Evolutionary conservation across 345 rosid species (phyloP).

Genomic region (Pistacia atlantica): DNA sequence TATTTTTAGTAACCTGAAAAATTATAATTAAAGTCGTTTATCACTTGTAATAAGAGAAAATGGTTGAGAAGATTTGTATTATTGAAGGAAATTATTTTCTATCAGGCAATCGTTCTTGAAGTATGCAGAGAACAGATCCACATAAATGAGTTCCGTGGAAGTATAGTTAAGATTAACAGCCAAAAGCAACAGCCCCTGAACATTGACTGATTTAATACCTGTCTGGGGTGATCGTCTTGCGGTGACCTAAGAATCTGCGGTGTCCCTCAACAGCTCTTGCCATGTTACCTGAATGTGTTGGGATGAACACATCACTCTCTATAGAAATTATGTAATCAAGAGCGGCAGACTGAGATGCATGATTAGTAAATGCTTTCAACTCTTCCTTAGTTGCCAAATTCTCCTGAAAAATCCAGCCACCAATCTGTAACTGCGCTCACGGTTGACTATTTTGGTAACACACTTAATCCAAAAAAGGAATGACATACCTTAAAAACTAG

Average conservation of each 20-base stretch:
- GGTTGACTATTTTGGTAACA: neutral
- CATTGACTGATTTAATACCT: conserved; percentile 43
- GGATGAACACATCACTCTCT: conserved; percentile 85
- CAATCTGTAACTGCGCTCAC: conserved; percentile 12
- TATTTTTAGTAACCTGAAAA: neutral
- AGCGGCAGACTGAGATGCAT: conserved; percentile 86
- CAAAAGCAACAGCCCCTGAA: neutral
- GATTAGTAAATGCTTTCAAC: conserved; percentile 58
- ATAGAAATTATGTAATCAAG: conserved; percentile 90
- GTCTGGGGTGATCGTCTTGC: conserved; percentile 80
- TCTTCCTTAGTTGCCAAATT: conserved; percentile 61
- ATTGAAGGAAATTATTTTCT: neutral
- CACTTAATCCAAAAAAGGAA: conserved; percentile 12
- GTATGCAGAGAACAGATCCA: neutral
- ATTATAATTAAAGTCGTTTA: neutral
- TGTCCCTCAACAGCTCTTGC: conserved; percentile 98
- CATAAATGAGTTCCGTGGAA: neutral
- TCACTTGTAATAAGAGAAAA: neutral
- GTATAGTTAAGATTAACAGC: too few species aligned
- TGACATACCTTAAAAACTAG: conserved; percentile 71
- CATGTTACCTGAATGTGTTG: conserved; percentile 95
- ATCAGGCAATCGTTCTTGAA: neutral
- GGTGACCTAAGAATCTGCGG: conserved; percentile 90
- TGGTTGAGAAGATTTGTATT: neutral
- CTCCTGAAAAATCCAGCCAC: conserved; percentile 53